Base-by-base conservation (phyloP, 2,329 filamentous ascomycete genomes). In the Blastomyces parvus region DNA sequence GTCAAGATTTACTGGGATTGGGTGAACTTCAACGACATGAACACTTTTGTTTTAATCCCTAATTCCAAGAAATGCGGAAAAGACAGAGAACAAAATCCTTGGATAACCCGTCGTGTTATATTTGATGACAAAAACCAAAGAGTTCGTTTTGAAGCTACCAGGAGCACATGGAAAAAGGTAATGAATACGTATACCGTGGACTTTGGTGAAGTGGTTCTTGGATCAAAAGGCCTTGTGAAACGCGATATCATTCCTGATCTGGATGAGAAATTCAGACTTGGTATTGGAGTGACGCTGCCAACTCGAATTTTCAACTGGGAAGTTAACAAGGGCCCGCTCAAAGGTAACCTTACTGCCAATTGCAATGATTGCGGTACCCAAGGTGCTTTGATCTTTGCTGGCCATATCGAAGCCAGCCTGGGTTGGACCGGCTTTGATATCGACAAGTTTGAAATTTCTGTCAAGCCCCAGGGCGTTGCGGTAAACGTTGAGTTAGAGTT, bases 151-250 rank as follows among this genome's bases (percentile, higher is more conserved):
- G 62, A 60, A 38, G 57, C 62, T 13, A 61, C 58, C 46, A 52
- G 56, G 33, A 63, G 62, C 30, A 61, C 62, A 14, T 63, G 62
- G 62, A 63, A 63, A 55, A 50, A 63, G 27, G 62, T 63, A 40
- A 60, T 60, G 46, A 25, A 63, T 9, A 60, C 62, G 19, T 60
- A 36, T 27, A 46, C 42, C 50, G 44, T 63, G 27, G 62, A 63
- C n/a, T 63, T 63, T 48, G 62, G 62, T 19, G 62, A 63, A 53
- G 40, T 63, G 22, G 17, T 63, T 40, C 57, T 63, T 53, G 62
- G 62, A 33, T 25, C 19, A 3, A 60, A 63, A 42, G 46, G 57
- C 19, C 55, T 59, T 60, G 55, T 44, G 3, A 63, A 63, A 25
- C 56, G 62, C 25, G 57, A 60, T 42, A 60, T 63, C 30, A 60